Evolutionary conservation across 2,329 filamentous ascomycete species (phyloP).

Genomic region (Aspergillus ochraceus): DNA sequence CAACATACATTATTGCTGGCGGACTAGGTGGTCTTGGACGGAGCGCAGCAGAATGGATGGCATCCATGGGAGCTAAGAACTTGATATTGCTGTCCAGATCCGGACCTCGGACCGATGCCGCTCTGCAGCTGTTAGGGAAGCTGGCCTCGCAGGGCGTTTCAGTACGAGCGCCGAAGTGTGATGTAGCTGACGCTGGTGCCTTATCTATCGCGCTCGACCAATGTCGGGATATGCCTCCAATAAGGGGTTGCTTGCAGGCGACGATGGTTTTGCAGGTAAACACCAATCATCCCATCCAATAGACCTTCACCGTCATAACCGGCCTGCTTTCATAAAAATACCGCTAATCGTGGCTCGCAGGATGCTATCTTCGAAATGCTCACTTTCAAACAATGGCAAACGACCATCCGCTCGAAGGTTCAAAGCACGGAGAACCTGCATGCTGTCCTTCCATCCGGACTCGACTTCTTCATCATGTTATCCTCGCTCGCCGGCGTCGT

Average conservation of each 20-base stretch:
- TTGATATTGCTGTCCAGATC: conserved; percentile 13
- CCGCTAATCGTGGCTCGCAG: background rate
- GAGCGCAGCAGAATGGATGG: conserved; percentile 10
- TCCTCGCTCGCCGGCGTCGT: conserved; percentile 40
- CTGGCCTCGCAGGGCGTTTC: conserved; percentile 8
- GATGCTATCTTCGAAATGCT: conserved; percentile 41
- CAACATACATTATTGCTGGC: conserved; percentile 16
- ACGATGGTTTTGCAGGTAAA: conserved; percentile 26
- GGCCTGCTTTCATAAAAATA: no score
- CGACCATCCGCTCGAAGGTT: conserved; percentile 38
- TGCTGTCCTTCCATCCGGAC: conserved; percentile 19
- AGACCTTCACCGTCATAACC: no score
- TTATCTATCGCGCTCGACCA: background rate
- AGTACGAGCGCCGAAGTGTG: conserved; percentile 23
- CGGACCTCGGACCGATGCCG: background rate
- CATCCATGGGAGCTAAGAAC: conserved; percentile 7
- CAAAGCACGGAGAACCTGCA: conserved; percentile 35
- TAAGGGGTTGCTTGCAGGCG: conserved; percentile 34
- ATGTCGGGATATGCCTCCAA: conserved; percentile 18
- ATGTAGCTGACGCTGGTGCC: conserved; percentile 9
- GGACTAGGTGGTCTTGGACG: conserved; percentile 19
- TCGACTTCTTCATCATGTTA: conserved; percentile 42
- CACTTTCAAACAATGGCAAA: conserved; percentile 36
- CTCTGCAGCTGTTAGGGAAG: background rate
- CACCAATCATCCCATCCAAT: no score